Evolutionary conservation across 805 yeast genomes (phyloP).

Genomic region (Kazachstania kunashirensis): DNA sequence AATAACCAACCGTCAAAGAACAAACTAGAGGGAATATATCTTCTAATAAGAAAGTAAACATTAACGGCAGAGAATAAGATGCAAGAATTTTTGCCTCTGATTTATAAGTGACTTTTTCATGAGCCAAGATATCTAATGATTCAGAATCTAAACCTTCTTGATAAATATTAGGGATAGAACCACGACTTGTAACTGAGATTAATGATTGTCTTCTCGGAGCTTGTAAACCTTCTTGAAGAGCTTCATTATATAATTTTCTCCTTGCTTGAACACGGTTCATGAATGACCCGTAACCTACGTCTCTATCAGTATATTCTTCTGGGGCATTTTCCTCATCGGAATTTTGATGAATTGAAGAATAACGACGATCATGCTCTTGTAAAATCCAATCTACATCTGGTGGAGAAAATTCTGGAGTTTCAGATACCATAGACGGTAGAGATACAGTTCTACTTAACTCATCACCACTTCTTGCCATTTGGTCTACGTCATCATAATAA

Average conservation of each 20-base stretch:
- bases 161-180: constrained; percentile 27
- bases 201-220: constrained; percentile 21
- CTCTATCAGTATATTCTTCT: constrained; percentile 11
- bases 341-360: constrained; percentile 25
- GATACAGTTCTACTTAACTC: constrained; percentile 34
- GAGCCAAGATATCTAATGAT: constrained; percentile 21
- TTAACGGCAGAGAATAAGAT: constrained; percentile 42
- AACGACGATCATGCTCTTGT: constrained; percentile 33
- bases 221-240: constrained; percentile 3
- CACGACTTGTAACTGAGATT: constrained; percentile 24
- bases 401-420: constrained; percentile 24
- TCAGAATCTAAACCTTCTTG: constrained; percentile 21
- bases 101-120: constrained; percentile 29
- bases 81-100: constrained; percentile 31
- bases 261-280: constrained; percentile 23
- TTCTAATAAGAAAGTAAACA: constrained; percentile 61
- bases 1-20: constrained; percentile 73
- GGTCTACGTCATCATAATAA: constrained; percentile 7
- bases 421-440: constrained; percentile 34
- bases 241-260: constrained; percentile 7
- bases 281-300: constrained; percentile 26
- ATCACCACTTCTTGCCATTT: constrained; percentile 22
- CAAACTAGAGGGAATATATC: constrained; percentile 71
- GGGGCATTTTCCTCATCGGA: constrained; percentile 18
- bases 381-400: constrained; percentile 33